Conservation (phyloP, 1,139 yeast species). For the Yamadazyma blattariae region DNA sequence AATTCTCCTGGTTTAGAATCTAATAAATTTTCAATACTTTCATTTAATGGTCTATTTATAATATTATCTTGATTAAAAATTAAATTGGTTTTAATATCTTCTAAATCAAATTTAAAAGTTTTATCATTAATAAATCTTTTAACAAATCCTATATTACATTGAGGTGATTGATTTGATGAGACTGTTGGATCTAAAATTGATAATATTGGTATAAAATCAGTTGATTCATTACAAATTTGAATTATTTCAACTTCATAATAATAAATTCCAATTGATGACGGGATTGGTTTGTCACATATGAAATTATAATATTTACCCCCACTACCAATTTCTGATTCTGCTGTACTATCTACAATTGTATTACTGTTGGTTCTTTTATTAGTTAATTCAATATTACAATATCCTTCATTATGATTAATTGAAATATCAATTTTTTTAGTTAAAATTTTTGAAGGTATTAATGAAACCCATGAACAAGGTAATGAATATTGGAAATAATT, state of each 20-base stretch:
- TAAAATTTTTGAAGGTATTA: slow-evolving; percentile 23
- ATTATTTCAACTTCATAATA: slow-evolving; percentile 38
- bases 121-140: slow-evolving; percentile 20
- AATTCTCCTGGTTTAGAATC: slow-evolving; percentile 36
- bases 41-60: slow-evolving; percentile 14
- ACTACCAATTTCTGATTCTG: slow-evolving; percentile 1
- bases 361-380: slow-evolving; percentile 4
- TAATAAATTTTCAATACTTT: slow-evolving; percentile 21
- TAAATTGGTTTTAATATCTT: slow-evolving; percentile 27
- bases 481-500: slow-evolving; percentile 29
- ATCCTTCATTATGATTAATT: slow-evolving; percentile 27
- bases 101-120: slow-evolving; percentile 23
- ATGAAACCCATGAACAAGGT: slow-evolving; percentile 42
- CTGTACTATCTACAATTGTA: background rate
- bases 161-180: slow-evolving; percentile 32
- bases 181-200: slow-evolving; percentile 33
- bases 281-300: slow-evolving; percentile 32
- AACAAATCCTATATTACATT: slow-evolving; percentile 35
- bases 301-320: slow-evolving; percentile 27
- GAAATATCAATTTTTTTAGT: slow-evolving; percentile 15
- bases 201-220: slow-evolving; percentile 31
- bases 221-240: slow-evolving; percentile 29
- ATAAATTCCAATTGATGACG: slow-evolving; percentile 31
- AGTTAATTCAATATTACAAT: slow-evolving; percentile 24
- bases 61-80: slow-evolving; percentile 17